Conservation (phyloP, 306 rosid genomes). For the Inga laurina region DNA sequence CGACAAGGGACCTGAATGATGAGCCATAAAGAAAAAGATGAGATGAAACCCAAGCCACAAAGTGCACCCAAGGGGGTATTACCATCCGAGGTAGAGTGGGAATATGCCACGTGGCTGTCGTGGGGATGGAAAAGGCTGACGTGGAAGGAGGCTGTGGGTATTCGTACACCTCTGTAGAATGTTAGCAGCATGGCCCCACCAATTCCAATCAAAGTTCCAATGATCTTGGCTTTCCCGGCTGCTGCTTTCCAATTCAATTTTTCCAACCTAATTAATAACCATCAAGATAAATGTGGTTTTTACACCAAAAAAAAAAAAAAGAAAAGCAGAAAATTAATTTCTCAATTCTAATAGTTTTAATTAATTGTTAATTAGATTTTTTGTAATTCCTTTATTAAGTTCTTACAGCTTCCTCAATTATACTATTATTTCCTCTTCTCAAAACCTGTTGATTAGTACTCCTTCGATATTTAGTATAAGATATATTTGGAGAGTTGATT, state of each 20-base stretch:
- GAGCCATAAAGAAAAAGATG: constrained; percentile 39
- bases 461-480: too few relatives aligned
- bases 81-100: background rate
- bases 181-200: constrained; percentile 53
- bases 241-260: constrained; percentile 20
- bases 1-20: constrained; percentile 42
- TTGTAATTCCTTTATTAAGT: too few relatives aligned
- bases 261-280: constrained; percentile 14
- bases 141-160: constrained; percentile 21
- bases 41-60: constrained; percentile 35
- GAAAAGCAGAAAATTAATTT: too few relatives aligned
- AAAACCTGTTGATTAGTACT: too few relatives aligned
- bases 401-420: too few relatives aligned
- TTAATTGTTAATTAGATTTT: too few relatives aligned
- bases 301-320: too few relatives aligned
- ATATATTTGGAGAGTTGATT: too few relatives aligned
- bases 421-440: too few relatives aligned
- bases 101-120: background rate
- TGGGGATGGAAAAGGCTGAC: constrained; percentile 19
- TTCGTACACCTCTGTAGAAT: constrained; percentile 40
- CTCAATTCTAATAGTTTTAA: too few relatives aligned
- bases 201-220: constrained; percentile 35
- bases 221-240: constrained; percentile 44
- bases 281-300: too few relatives aligned
- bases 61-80: constrained; percentile 1